Base-by-base conservation (phyloP, 768 basidiomycete species). In the Boletus edulis region DNA sequence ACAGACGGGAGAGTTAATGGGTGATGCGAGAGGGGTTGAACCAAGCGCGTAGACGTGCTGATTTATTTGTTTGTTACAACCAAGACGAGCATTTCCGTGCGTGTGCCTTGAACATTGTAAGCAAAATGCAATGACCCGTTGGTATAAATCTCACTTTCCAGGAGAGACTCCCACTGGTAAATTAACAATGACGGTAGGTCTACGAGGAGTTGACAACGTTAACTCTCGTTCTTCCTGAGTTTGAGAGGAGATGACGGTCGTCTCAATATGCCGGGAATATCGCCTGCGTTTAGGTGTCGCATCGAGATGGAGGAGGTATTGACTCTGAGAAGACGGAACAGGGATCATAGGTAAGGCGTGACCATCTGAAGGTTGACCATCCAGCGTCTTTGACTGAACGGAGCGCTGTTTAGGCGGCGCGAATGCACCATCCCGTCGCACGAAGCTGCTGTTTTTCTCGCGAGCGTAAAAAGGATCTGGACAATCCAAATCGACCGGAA, bases 211-310 rank as follows among this genome's bases (percentile, higher is more conserved):
- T 39, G 56, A 40, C 44, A 64, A 10, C 5, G 46, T 54, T 18
- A 73, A 49, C 29, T 72, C 71, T 39, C 52, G 52, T 57, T 75
- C 73, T 32, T 65, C 63, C 46, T 66, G 73, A 15, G 62, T 65
- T 40, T 74, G 74, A 12, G 74, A 74, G 24, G 69, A 71, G 29
- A 61, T 42, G 8, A 75, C 60, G 12, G 46, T 39, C 13, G 46
- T 39, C 13, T 62, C 66, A 0, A 29, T 18, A 34, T 7, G 38
- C 15, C 63, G 52, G 65, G 66, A 7, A 69, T 65, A 32, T 70
- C 72, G 62, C 60, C 73, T 62, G 73, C 76, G 67, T 38, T 65
- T 72, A 11, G 70, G 70, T 13, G 70, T 71, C 17, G 66, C 64
- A 46, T 71, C 70, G 29, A 42, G 31, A 32, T 60, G 61, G 32